A percentile compares a stretch with the other conserved stretches of the same genome.
phyloP scores from a whole-genome alignment of 106 monocot genomes.

The Acanthochlamys bracteata region DNA sequence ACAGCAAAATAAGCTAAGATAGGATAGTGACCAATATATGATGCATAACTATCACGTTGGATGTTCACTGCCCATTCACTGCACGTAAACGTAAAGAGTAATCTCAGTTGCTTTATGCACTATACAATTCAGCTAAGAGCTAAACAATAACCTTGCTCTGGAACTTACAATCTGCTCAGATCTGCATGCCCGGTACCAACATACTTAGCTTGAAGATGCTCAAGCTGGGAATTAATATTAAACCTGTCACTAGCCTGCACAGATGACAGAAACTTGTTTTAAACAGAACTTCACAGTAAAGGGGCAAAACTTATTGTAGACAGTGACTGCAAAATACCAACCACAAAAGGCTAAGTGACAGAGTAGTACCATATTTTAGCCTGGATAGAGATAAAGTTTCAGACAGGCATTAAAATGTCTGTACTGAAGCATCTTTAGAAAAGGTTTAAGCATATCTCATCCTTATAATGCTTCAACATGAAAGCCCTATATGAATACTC shows the following conservation, averaged over 20 bases:
- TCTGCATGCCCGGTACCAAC: conserved; percentile 82
- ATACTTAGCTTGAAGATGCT: conserved; percentile 95
- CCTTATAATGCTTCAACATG: no score
- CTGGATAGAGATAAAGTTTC: no score
- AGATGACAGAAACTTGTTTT: background rate
- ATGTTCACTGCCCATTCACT: conserved; percentile 60
- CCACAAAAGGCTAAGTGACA: no score
- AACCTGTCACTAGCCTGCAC: conserved; percentile 68
- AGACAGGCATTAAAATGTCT: no score
- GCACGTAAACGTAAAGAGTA: background rate
- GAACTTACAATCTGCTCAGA: conserved; percentile 60
- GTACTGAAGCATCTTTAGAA: no score
- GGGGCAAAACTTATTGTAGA: no score
- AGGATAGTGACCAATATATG: conserved; percentile 74
- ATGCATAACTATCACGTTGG: conserved; percentile 76
- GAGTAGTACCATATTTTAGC: no score
- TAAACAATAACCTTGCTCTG: background rate
- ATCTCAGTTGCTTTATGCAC: background rate
- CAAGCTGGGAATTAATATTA: conserved; percentile 88
- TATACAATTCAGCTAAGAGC: background rate
- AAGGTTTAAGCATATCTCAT: no score
- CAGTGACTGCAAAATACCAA: no score
- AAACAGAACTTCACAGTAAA: background rate
- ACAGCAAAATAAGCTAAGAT: conserved; percentile 69
- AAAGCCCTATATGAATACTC: no score